Evolutionary conservation across 495 filamentous ascomycete genomes (phyloP), one percentile per base, ranked within the genome.

Genomic region (Penicillium lividum): DNA sequence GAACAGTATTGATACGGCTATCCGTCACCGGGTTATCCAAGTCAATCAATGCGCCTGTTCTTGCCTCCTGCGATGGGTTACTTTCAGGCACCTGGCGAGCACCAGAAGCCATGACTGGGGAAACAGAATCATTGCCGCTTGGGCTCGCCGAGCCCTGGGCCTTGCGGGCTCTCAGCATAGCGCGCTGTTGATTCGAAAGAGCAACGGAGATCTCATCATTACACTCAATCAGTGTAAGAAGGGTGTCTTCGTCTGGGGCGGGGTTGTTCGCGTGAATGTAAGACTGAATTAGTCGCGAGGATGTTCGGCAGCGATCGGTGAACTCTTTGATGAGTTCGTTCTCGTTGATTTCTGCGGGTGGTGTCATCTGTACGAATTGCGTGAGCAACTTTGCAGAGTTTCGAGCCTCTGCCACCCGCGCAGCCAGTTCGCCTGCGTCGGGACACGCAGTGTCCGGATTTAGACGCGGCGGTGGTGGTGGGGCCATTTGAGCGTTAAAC

Each of bases 241-340:
- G 85, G 1, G 94, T 98, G 64, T 96, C 89, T 67, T 93, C 92
- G 66, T 99, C 94, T 4, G 92, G 92, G 1, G 84, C 63, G 0
- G 93, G 93, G 62, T 88, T 82, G 16, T 88, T 85, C 46, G 85
- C 81, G 36, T 86, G 75, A 74, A 98, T 97, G 74, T 96, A 98
- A 22, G 75, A 78, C 60, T 95, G 90, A 54, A 99, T 84, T 57
- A 86, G 86, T 33, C 87, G 82, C 13, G 86, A 86, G 0, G 94
- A 93, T 40, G 83, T 80, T 55, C 86, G 84, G 66, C 93, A 98
- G 8, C 94, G 90, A 63, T 96, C 89, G 33, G 85, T 82, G 67
- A 99, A 99, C 72, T 99, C 94, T 61, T 86, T 87, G 69, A 98
- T 86, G 8, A 99, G 80, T 15, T 98, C 95, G 67, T 94, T 93